Evolutionary conservation across 2,329 filamentous ascomycete species (phyloP), one percentile per base, ranked within the genome.

Genomic region (Ceratocystis alfenasii): DNA sequence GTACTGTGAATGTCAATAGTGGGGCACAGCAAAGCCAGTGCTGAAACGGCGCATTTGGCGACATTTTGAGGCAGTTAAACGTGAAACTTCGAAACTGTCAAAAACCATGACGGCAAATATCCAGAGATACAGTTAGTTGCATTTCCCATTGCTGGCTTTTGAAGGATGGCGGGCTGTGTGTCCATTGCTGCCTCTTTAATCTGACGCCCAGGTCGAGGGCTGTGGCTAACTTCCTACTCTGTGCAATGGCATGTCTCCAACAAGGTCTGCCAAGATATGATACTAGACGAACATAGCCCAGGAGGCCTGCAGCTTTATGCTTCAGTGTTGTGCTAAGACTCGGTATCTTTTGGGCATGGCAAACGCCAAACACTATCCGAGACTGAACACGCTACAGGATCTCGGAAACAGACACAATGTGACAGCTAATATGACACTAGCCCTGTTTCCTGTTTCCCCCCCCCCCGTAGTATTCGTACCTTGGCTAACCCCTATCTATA

Each of bases 381-480:
- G 78, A 81, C 79, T 74, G 68, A 71, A 76, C 41, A 75, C 80
- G 78, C 77, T 76, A 79, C 78, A 78, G 70, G 69, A 67, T 59
- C 15, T 36, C 62, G 28, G 33, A 59, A 59, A 59, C 28, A 20
- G 28, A 8, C 12, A 36, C 25, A 59, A 59, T 36, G 28, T 59
- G 53, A 15, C 48, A 53, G 63, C 48, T 60, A 53, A 28, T 28
- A 45, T 30, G 20, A 45, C 48, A 25, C 12, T 50, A 20, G 55
- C 28, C 45, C 30, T 30, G 30, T 61, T 53, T 45, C 30, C 15
- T 28, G 12, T 50, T 44, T 15, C 63, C 17, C 12, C n/a, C 53
- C 17, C 12, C n/a, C 53, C 41, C 20, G 30, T 22, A 62, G 12
- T 46, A 53, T 25, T 28, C 20, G 6, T 48, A 5, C 44, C 17